Base-by-base conservation (phyloP, 2,329 filamentous ascomycete genomes). In the Pseudocercospora vitis region DNA sequence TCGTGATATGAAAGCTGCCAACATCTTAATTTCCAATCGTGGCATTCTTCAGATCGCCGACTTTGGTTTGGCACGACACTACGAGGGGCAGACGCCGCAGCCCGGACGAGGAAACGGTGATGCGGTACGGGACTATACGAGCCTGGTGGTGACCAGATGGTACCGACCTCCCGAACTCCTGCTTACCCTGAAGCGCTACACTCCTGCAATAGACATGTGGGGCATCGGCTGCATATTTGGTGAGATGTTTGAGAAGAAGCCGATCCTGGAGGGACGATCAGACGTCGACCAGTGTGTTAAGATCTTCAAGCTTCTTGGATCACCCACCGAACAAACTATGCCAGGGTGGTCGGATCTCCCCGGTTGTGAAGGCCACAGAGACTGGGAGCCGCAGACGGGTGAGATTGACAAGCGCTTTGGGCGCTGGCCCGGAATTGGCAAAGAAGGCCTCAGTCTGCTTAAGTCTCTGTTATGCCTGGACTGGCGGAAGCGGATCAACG, bases 1-100 rank as follows among this genome's bases (percentile, higher is more conserved):
- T 70, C 86, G 94, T 69, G 94, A 99, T 68, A 97, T 99, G 91
- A 99, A 99, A 76, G 94, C 94, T 2, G 94, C 94, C 67, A 99
- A 99, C 69, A 80, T 99, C 26, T 82, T 99, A 55, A 99, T 99
- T 73, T 95, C 89, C 75, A 97, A 99, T 72, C 81, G 84, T 51
- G 94, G 94, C 18, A 86, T 96, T 52, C 81, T 99, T 8, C 92
- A 97, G 71, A 97, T 99, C 72, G 94, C 91, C 35, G 94, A 99
- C 76, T 99, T 99, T 65, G 94, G 94, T 63, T 81, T 99, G 28
- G 94, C 94, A 6, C 82, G 94, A 65, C 89, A 95, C 65, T 99
- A 96, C 69, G 91, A 96, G 59, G 94, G 95, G 37, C 80, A 82
- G 0, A 84, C 86, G 3, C 94, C 94, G 2, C 81, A 84, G 52